Base-by-base conservation (phyloP, 129 eudicot genomes). In the Artemisia argyi region DNA sequence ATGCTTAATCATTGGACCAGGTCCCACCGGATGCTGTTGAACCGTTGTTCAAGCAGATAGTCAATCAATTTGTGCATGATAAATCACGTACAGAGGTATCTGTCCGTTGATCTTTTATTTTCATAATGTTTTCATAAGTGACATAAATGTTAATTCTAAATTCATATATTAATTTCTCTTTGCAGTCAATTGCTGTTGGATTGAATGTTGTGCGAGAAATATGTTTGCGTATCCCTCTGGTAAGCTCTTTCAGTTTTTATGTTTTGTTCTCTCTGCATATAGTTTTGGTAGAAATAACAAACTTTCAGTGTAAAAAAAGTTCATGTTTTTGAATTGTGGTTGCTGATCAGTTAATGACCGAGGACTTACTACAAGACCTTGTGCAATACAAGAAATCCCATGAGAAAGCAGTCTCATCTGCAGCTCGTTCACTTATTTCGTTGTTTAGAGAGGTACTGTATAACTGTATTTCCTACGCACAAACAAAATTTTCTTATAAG, bases 21-120 rank as follows among this genome's bases (percentile, higher is more conserved):
- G 97, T 94, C 53, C 98, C 98, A 54, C 98, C 98, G 65, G 96
- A 94, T 80, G 92, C 92, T 26, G 98, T 94, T 54, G 97, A 94
- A 86, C 91, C 97, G 39, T 79, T 94, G 66, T 94, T 90, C 71
- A 94, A 79, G 71, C 97, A 94, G 82, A 75, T 94, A 16, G 97
- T 90, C 59, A 94, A 94, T 80, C 97, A 94, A 68, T 94, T 94
- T 78, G 97, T 94, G 69, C 88, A 94, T 77, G 97, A 94, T 64
- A 79, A 84, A 28, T 94, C 98, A 26, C 92, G 97, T 65, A 80
- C 98, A 60, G 98, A 94, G 98, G 98, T 94, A 51, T 68, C 47
- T 18, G 17, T 74, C 44, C 20, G 9, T 48, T n/a, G 30, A 17
- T 50, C 4, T 71, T 16, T 11, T 15, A 16, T 42, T 39, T 46